Evolutionary conservation across 192 early-diverging fungal genomes (phyloP).

Genomic region (Linnemannia zychae): DNA sequence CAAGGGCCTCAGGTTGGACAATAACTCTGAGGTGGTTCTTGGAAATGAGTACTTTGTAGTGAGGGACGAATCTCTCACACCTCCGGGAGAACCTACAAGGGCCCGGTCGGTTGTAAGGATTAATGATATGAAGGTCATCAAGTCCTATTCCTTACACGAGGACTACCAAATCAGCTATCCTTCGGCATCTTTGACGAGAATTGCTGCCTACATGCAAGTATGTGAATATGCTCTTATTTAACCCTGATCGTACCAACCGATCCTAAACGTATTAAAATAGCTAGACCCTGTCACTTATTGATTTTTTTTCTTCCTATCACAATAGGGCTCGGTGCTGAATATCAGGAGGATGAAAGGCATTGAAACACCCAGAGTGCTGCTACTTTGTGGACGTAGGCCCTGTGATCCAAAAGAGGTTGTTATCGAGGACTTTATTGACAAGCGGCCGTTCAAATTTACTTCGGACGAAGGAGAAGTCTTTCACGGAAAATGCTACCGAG

Average conservation of each 20-base stretch:
- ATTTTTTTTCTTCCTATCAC: not conserved
- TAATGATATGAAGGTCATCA: not conserved
- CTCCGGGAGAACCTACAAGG: not conserved
- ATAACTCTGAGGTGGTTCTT: not conserved
- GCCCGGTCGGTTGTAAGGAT: slow-evolving; percentile 2
- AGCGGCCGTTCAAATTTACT: not conserved
- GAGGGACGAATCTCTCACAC: not conserved
- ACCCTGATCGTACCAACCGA: not conserved
- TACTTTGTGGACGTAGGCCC: not conserved
- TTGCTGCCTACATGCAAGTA: slow-evolving; percentile 6
- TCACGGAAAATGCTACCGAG: not conserved
- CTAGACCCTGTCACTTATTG: too few species aligned
- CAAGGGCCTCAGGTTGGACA: not conserved
- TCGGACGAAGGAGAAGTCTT: not conserved
- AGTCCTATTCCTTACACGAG: not conserved
- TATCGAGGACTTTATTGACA: not conserved
- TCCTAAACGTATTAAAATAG: too few species aligned
- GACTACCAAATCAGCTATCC: slow-evolving; percentile 2
- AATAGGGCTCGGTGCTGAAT: not conserved
- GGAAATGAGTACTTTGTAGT: slow-evolving; percentile 7
- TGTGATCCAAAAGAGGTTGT: not conserved
- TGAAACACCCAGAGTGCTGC: not conserved
- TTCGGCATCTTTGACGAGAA: not conserved
- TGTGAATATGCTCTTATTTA: not conserved
- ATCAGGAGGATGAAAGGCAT: not conserved